Conservation (phyloP, 805 yeast genomes). For the Zygosaccharomyces rouxii region DNA sequence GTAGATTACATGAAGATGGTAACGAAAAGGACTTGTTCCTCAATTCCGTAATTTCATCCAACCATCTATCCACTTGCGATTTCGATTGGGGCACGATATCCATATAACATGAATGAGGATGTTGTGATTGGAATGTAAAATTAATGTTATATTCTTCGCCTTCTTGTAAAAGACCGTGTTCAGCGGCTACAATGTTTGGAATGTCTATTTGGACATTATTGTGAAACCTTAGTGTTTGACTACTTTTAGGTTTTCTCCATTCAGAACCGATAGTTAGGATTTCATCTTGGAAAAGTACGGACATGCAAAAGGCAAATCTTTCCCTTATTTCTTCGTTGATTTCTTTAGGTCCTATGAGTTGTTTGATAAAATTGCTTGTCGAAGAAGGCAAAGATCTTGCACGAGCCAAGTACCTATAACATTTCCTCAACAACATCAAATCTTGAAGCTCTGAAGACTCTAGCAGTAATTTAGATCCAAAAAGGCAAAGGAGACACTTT, state of each 20-base stretch:
- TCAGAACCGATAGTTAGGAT: constrained; percentile 10
- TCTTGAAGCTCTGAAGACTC: constrained; percentile 23
- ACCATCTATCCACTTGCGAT: constrained; percentile 22
- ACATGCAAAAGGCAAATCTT: constrained; percentile 15
- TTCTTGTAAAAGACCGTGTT: constrained; percentile 11
- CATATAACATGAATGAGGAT: constrained; percentile 22
- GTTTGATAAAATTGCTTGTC: constrained; percentile 15
- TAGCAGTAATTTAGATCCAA: constrained; percentile 17
- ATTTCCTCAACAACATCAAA: constrained; percentile 37
- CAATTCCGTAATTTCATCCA: constrained; percentile 17
- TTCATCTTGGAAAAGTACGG: constrained; percentile 18
- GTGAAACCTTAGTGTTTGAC: constrained; percentile 14
- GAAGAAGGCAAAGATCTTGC: constrained; percentile 21
- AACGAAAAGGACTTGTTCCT: constrained; percentile 6
- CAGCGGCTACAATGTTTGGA: constrained; percentile 17
- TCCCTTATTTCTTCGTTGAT: constrained; percentile 15
- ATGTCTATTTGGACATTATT: constrained; percentile 22
- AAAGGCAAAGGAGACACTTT: constrained; percentile 30
- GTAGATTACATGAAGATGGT: constrained; percentile 20
- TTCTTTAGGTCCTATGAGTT: constrained; percentile 11
- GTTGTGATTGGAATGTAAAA: constrained; percentile 19
- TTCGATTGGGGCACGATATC: constrained; percentile 17
- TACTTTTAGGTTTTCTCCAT: constrained; percentile 5
- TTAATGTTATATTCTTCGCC: constrained; percentile 15
- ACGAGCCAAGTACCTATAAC: constrained; percentile 29